These are phyloP conservation scores for Dioscorea cayenensis DNA, from an alignment of 116 monocot species.

Conservation along the genomic window DNA sequence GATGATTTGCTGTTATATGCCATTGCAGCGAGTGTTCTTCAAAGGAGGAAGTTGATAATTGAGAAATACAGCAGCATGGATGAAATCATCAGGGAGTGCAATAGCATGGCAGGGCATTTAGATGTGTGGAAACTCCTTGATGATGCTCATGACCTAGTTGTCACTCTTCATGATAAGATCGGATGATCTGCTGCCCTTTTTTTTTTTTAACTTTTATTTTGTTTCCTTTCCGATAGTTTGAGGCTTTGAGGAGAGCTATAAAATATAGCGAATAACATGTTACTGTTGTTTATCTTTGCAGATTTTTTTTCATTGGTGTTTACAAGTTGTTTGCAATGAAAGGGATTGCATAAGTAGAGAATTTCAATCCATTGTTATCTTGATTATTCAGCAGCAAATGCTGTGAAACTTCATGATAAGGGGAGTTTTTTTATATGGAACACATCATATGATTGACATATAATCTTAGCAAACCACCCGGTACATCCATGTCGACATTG, in stretches of 20 bases:
- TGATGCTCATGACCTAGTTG: constrained; percentile 61
- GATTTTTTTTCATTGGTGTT: too few species aligned
- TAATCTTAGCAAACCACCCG: too few species aligned
- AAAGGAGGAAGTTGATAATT: constrained; percentile 61
- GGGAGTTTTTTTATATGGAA: too few species aligned
- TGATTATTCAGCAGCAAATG: too few species aligned
- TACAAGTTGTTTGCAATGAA: too few species aligned
- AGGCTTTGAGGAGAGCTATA: not conserved
- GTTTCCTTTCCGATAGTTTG: not conserved
- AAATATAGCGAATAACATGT: too few species aligned
- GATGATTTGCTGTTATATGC: constrained; percentile 65
- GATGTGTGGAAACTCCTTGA: constrained; percentile 71
- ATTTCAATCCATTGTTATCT: too few species aligned
- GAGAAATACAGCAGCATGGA: constrained; percentile 67
- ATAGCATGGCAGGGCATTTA: constrained; percentile 49
- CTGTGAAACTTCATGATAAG: too few species aligned
- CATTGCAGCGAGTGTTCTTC: constrained; percentile 54
- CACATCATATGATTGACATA: too few species aligned
- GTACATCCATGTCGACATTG: too few species aligned
- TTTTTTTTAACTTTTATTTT: not conserved
- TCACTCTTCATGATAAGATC: constrained; percentile 44
- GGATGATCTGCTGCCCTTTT: constrained; percentile 11
- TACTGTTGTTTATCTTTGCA: too few species aligned
- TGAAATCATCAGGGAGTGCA: constrained; percentile 63
- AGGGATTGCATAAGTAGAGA: too few species aligned